Evolutionary conservation across 176 grass and related monocot genomes (phyloP).

Genomic region (Rhipidocladum racemiflorum): DNA sequence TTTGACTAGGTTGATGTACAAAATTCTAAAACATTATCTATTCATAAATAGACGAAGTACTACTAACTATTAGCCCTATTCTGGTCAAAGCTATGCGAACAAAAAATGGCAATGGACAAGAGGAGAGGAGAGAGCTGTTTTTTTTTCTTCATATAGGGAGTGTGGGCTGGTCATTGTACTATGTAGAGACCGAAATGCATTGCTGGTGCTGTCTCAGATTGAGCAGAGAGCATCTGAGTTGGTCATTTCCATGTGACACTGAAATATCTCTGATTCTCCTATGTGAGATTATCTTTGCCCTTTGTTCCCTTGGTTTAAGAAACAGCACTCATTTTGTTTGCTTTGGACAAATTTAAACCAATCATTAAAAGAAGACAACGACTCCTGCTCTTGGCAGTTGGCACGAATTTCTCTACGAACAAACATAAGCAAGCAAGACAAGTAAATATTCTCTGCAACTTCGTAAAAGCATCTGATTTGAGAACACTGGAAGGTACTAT

Average conservation of each 20-base stretch:
- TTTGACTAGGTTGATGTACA: too few species aligned
- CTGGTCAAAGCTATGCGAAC: slow-evolving; percentile 14
- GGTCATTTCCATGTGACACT: slow-evolving; percentile 43
- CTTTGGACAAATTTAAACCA: neutral
- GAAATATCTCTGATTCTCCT: slow-evolving; percentile 5
- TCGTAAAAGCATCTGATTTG: neutral
- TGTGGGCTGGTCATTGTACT: slow-evolving; percentile 1
- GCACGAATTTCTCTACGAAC: neutral
- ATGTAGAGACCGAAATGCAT: neutral
- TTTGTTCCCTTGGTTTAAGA: neutral
- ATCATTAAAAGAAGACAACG: neutral
- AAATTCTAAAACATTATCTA: too few species aligned
- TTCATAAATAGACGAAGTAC: too few species aligned
- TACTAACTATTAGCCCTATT: neutral
- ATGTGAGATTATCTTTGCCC: neutral
- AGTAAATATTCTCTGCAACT: neutral
- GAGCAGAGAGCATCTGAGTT: slow-evolving; percentile 31
- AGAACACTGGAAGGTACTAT: neutral
- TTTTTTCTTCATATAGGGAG: neutral
- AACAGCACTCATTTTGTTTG: neutral
- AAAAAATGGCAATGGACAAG: slow-evolving; percentile 15
- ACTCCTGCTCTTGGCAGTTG: neutral
- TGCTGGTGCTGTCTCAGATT: slow-evolving; percentile 22
- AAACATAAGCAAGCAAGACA: neutral
- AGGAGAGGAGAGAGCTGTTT: neutral